These are phyloP conservation scores for Aspergillus avenaceus DNA, from an alignment of 495 filamentous ascomycete genomes.

Conservation along the genomic window DNA sequence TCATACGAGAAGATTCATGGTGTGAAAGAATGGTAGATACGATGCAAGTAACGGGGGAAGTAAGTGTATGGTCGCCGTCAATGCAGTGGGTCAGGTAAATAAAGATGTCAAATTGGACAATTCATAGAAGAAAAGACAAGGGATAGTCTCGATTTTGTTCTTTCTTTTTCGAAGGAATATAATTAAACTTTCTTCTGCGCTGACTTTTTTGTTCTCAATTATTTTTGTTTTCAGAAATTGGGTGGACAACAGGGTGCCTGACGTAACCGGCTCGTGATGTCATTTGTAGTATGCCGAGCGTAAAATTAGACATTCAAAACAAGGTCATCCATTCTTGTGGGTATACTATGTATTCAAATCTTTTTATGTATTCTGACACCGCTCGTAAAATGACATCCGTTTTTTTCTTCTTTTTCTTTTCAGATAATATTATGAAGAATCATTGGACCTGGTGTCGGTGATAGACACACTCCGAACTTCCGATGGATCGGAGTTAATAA, in stretches of 20 bases:
- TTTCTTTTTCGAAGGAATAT: neutral
- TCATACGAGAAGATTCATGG: neutral
- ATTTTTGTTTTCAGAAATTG: neutral
- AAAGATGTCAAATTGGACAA: neutral
- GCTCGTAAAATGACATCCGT: neutral
- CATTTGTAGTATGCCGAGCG: neutral
- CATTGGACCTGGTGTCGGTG: neutral
- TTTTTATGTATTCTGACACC: no score
- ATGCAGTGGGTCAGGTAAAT: neutral
- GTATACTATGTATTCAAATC: no score
- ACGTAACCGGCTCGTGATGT: slow-evolving; percentile 15
- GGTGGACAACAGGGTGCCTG: slow-evolving; percentile 7
- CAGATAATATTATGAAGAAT: neutral
- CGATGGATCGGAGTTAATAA: neutral
- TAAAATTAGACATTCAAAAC: no score
- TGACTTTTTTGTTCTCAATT: neutral
- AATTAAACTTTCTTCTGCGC: neutral
- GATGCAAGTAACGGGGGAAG: neutral
- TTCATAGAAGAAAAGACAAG: no score
- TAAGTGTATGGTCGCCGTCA: neutral
- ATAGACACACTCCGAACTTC: neutral
- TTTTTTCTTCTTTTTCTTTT: neutral
- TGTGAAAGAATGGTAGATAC: neutral
- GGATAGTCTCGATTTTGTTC: no score
- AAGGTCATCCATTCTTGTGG: no score